Base-by-base conservation (phyloP, 1,284 basidiomycete genomes). In the Microbotryum lychnidis-dioicae region DNA sequence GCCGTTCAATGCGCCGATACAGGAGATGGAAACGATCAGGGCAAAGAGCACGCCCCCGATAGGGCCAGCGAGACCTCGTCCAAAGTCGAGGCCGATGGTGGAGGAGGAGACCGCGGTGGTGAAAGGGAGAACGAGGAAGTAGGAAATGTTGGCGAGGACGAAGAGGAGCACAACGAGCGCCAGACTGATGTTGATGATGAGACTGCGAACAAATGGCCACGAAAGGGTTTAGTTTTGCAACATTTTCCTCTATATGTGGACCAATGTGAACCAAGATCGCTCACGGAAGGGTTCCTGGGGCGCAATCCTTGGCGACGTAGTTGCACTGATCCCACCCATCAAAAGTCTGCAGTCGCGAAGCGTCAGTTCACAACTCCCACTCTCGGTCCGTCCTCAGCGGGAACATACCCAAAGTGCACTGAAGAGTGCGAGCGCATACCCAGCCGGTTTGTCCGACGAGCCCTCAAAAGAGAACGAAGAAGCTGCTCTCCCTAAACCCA, bases 331-430 rank as follows among this genome's bases (percentile, higher is more conserved):
- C 90, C 74, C 75, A 77, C 3, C 77, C 76, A 54, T 75, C 75
- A 50, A 71, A 76, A 0, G 73, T 73, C 74, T 42, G 37, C 37
- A 42, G 37, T 71, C 73, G 16, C 72, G 52, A 7, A 67, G 64
- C 75, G 71, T 68, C 70, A 60, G 70, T 72, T 45, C 70, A 55
- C 5, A 73, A 69, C 73, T 60, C 8, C 6, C 37, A 4, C 16
- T 18, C 18, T 18, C 14, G 16, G 14, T 18, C 37, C 14, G 14
- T 42, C 67, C 67, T 89, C 91, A 97, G 0, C 93, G 91, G 73
- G 93, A 91, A 71, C 90, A 91, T 2, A 91, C 91, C 91, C 92
- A 98, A 2, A 98, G 77, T 0, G 91, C 91, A 14, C 90, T 94
- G 76, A 97, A 99, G 4, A 97, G 77, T 0, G 94, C 96, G 14